Percentiles rank a stretch among this genome's conserved stretches.
Evolutionary conservation across 306 rosid genomes (phyloP).

Genomic region (Vigna mungo): DNA sequence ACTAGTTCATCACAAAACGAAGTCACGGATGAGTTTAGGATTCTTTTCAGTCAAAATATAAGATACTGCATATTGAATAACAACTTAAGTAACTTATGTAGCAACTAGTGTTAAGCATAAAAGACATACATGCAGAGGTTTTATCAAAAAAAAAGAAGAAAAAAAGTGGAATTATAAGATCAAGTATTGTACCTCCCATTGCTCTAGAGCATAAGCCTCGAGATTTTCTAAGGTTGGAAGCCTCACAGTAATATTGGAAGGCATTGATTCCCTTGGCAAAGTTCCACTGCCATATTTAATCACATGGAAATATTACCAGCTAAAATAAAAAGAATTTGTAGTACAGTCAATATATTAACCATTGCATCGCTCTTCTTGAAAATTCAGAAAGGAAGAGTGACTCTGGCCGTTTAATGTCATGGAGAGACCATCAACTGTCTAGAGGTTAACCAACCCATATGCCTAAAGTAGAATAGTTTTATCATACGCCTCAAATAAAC

Average conservation of each 20-base stretch:
- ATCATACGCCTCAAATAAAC: background rate
- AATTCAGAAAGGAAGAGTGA: constrained; percentile 40
- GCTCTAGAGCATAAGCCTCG: constrained; percentile 77
- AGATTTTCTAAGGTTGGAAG: constrained; percentile 86
- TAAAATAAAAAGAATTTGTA: constrained; percentile 36
- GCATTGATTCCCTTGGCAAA: constrained; percentile 96
- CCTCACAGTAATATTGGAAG: constrained; percentile 82
- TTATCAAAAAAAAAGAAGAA: background rate
- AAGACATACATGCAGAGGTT: background rate
- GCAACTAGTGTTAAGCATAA: constrained; percentile 17
- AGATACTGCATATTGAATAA: constrained; percentile 7
- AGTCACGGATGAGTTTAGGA: constrained; percentile 46
- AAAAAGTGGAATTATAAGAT: constrained; percentile 35
- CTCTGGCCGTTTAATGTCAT: constrained; percentile 31
- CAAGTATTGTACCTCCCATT: constrained; percentile 81
- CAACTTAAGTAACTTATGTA: constrained; percentile 8
- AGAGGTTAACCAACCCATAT: constrained; percentile 12
- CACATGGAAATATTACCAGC: constrained; percentile 45
- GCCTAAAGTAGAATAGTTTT: constrained; percentile 21
- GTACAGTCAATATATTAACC: constrained; percentile 31
- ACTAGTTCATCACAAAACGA: constrained; percentile 67
- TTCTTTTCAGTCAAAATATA: constrained; percentile 45
- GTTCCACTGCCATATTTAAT: constrained; percentile 75
- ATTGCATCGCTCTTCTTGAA: background rate
- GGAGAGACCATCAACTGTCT: no score